phyloP scores from a whole-genome alignment of 768 basidiomycete genomes.

The Sistotremastrum suecicum region DNA sequence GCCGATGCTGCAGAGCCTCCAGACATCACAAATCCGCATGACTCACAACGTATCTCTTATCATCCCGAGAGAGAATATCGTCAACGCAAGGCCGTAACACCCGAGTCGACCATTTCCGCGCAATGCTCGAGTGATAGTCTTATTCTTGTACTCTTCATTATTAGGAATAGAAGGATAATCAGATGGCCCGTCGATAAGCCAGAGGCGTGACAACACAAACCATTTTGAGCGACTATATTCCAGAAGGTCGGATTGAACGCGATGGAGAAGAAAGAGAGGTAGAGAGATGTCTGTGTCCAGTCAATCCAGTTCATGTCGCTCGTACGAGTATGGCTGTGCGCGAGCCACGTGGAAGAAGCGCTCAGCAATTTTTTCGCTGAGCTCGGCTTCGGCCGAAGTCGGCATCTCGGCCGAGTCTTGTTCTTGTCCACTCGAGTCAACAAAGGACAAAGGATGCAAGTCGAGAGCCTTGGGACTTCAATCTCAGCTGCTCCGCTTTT shows the following conservation, averaged over 20 bases:
- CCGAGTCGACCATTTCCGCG: slow-evolving; percentile 60
- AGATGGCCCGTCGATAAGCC: not conserved
- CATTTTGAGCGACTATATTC: slow-evolving; percentile 91
- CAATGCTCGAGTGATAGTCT: slow-evolving; percentile 74
- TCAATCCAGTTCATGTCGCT: slow-evolving; percentile 28
- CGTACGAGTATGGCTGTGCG: no score
- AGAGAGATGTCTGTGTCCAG: slow-evolving; percentile 48
- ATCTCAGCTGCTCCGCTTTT: no score
- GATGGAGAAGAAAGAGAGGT: slow-evolving; percentile 52
- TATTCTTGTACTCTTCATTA: slow-evolving; percentile 59
- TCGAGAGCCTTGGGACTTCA: no score
- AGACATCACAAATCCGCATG: not conserved
- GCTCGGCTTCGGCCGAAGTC: no score
- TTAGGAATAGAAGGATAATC: not conserved
- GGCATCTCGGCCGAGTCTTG: no score
- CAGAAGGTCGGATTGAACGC: slow-evolving; percentile 89
- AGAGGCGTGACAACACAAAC: slow-evolving; percentile 28
- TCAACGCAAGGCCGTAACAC: slow-evolving; percentile 74
- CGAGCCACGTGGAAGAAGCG: no score
- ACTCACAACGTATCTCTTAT: slow-evolving; percentile 77
- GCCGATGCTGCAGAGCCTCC: not conserved
- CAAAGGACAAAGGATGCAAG: no score
- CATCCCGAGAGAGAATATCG: slow-evolving; percentile 79
- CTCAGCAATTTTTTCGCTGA: no score
- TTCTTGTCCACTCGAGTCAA: no score